A percentile compares a stretch with the other conserved stretches of the same genome.
Conservation (phyloP, 1,139 yeast species). For the Kodamaea arcana region DNA sequence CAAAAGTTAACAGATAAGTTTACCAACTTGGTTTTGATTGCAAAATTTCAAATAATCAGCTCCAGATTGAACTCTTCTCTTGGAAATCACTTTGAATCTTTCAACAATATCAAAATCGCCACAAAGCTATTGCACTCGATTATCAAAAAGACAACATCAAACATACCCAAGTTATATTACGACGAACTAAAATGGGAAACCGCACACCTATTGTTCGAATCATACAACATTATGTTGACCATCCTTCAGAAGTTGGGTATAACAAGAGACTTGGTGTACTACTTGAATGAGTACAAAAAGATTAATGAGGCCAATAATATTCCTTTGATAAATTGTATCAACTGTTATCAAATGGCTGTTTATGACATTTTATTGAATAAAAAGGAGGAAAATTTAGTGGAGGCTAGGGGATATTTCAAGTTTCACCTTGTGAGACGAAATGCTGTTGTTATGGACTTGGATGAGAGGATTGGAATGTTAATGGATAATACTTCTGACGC, state of each 20-base stretch:
- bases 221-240: constrained; percentile 34
- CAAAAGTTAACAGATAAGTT: constrained; percentile 24
- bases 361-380: constrained; percentile 13
- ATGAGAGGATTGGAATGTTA: not conserved
- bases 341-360: constrained; percentile 18
- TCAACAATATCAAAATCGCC: constrained; percentile 30
- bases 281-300: constrained; percentile 42
- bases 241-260: constrained; percentile 45
- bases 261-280: constrained; percentile 51
- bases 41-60: constrained; percentile 31
- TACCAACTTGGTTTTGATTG: constrained; percentile 30
- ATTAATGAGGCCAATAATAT: constrained; percentile 23
- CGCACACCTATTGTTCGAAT: constrained; percentile 25
- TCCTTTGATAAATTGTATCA: constrained; percentile 26
- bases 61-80: constrained; percentile 18
- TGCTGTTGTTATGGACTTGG: constrained; percentile 1
- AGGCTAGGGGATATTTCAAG: constrained; percentile 3
- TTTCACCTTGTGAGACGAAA: constrained; percentile 7
- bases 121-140: constrained; percentile 42
- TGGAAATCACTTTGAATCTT: constrained; percentile 20
- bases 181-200: constrained; percentile 35
- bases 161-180: constrained; percentile 17
- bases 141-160: constrained; percentile 30
- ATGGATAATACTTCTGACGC: not conserved
- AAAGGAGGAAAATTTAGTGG: constrained; percentile 2